Percentiles rank a stretch among this genome's conserved stretches.
Conservation (phyloP, 202 grass and related monocot species). For the Carex sylvatica region DNA sequence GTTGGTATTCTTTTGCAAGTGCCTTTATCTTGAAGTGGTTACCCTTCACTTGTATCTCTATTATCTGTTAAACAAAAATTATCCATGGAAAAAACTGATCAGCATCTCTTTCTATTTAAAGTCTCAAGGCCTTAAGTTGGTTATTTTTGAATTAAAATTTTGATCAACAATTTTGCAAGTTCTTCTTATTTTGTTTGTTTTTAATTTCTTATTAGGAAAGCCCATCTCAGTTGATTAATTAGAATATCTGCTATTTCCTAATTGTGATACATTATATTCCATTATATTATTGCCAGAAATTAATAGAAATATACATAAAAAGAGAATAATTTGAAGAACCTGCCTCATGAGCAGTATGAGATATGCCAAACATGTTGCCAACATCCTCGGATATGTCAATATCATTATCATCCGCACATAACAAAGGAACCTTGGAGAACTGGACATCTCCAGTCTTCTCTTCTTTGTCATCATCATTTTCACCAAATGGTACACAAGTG, state of each 20-base stretch:
- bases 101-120: background rate
- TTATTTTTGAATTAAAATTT: background rate
- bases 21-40: conserved; percentile 68
- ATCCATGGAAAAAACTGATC: background rate
- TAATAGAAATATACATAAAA: background rate
- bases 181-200: background rate
- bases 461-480: conserved; percentile 23
- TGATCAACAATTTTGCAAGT: background rate
- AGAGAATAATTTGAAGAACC: background rate
- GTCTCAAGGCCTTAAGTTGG: background rate
- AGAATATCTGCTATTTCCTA: background rate
- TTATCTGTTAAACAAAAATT: conserved; percentile 33
- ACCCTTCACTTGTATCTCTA: conserved; percentile 54
- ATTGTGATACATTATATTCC: background rate
- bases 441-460: conserved; percentile 32
- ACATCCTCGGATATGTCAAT: conserved; percentile 70
- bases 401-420: conserved; percentile 37
- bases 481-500: conserved; percentile 20
- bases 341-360: conserved; percentile 73
- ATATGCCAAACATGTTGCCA: conserved; percentile 53
- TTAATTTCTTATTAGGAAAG: background rate
- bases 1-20: conserved; percentile 86
- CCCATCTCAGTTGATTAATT: background rate
- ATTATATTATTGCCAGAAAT: background rate
- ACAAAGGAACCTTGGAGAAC: conserved; percentile 23